Base-by-base conservation (phyloP, 495 filamentous ascomycete genomes). In the Trichoderma reesei region DNA sequence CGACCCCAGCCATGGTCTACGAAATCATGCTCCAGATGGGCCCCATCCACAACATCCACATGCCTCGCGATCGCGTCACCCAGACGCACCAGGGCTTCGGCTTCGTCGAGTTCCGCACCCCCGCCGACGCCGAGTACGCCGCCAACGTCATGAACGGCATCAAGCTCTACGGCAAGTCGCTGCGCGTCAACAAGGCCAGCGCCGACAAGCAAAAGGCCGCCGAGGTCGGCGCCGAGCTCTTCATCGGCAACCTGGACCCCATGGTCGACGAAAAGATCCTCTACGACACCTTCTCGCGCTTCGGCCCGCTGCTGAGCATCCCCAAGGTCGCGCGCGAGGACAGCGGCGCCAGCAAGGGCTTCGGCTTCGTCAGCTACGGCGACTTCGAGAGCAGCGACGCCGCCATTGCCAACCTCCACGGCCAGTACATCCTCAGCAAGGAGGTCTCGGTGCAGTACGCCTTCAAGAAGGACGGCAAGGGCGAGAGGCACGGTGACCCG, bases 381-480 rank as follows among this genome's bases (percentile, higher is more conserved):
- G 88, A 89, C 66, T 98, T 98, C 73, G 94, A 98, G 74, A 90
- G 92, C 65, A 93, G 90, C 26, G 94, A 98, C 69, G 88, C 90
- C 64, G 95, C 94, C 37, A 89, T 95, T 63, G 79, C 85, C 61
- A 90, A 91, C 70, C 96, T 98, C 92, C 90, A 97, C 72, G 91
- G 91, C 62, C 93, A 98, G 74, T 96, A 91, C 75, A 83, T 98
- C 60, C 94, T 95, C 85, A 96, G 96, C 78, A 96, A 96, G 75
- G 87, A 94, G 70, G 86, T 96, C 68, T 89, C 87, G 2, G 95
- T 98, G 48, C 93, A 98, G 73, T 98, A 98, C 74, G 94, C 94
- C 46, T 98, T 96, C 81, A 98, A 98, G 82, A 98, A 98, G 75
- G 95, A 98, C 70, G 94, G 95, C 51, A 96, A 96, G 76, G 92